These are phyloP conservation scores for Calocybe indica DNA, from an alignment of 768 basidiomycete species.

Conservation along the genomic window DNA sequence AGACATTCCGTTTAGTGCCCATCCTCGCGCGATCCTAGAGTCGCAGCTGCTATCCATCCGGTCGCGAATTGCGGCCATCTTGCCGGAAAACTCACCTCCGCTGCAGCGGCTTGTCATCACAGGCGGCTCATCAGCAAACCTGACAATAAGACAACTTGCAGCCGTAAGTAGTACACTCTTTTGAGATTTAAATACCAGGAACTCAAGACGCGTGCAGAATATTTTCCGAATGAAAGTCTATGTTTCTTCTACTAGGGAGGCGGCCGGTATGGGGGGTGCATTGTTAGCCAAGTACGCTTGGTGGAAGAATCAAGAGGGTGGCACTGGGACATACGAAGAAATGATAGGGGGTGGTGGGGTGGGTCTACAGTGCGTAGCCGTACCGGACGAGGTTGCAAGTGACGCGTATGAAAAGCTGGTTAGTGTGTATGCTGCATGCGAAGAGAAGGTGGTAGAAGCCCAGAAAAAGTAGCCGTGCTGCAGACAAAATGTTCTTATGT, in stretches of 20 bases:
- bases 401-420: conserved; percentile 51
- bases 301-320: conserved; percentile 46
- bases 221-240: conserved; percentile 75
- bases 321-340: conserved; percentile 53
- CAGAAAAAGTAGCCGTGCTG: conserved; percentile 4
- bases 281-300: conserved; percentile 66
- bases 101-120: conserved; percentile 69
- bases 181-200: background rate
- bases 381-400: conserved; percentile 39
- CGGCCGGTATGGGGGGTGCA: conserved; percentile 68
- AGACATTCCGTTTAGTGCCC: conserved; percentile 37
- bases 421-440: conserved; percentile 47
- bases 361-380: conserved; percentile 56
- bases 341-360: conserved; percentile 49
- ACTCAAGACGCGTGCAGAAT: conserved; percentile 32
- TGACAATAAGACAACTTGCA: conserved; percentile 64
- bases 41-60: conserved; percentile 82
- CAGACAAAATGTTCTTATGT: background rate
- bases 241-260: conserved; percentile 61
- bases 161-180: conserved; percentile 33
- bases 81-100: conserved; percentile 47
- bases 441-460: conserved; percentile 36
- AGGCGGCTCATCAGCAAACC: conserved; percentile 75
- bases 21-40: conserved; percentile 76
- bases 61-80: conserved; percentile 62